Percentiles rank a stretch among this genome's conserved stretches.
These are phyloP conservation scores for Rachicladosporium sp. DNA, from an alignment of 2,329 filamentous ascomycete species.

Conservation along the genomic window DNA sequence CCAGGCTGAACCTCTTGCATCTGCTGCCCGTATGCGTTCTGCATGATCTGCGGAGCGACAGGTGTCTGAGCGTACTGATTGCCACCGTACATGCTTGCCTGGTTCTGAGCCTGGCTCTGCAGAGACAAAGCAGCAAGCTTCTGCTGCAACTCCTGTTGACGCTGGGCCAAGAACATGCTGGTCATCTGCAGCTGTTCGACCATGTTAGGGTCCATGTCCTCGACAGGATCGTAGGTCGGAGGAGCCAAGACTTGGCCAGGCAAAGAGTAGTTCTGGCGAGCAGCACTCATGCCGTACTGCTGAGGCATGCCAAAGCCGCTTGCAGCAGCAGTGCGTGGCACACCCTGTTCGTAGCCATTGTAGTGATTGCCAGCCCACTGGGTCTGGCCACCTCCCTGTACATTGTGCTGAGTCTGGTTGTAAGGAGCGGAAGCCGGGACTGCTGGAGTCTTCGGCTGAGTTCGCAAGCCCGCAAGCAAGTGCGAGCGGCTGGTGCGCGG, in stretches of 20 bases:
- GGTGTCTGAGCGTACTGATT: constrained; percentile 32
- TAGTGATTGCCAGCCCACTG: constrained; percentile 32
- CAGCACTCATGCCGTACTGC: constrained; percentile 34
- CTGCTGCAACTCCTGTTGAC: constrained; percentile 90
- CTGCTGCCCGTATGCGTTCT: constrained; percentile 44
- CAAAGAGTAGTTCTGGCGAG: constrained; percentile 50
- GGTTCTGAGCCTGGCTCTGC: constrained; percentile 51
- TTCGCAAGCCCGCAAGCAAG: constrained; percentile 82
- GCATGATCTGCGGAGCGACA: constrained; percentile 42
- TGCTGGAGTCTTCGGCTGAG: constrained; percentile 75
- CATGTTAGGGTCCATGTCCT: constrained; percentile 70
- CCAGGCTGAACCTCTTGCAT: constrained; percentile 60
- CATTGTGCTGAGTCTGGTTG: constrained; percentile 40
- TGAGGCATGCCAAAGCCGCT: constrained; percentile 33
- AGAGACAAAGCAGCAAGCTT: constrained; percentile 76
- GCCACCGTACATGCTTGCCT: constrained; percentile 7
- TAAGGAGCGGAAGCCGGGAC: constrained; percentile 54
- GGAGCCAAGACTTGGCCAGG: constrained; percentile 83
- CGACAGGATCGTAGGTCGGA: constrained; percentile 59
- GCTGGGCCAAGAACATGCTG: constrained; percentile 83
- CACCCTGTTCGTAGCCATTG: constrained; percentile 30
- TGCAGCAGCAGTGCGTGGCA: constrained; percentile 49
- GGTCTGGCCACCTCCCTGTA: constrained; percentile 14
- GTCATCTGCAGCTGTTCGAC: constrained; percentile 85
- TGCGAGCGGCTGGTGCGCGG: constrained; percentile 92